A percentile compares a stretch with the other conserved stretches of the same genome.
Evolutionary conservation across 495 filamentous ascomycete genomes (phyloP).

Genomic region (Neurospora sp.): DNA sequence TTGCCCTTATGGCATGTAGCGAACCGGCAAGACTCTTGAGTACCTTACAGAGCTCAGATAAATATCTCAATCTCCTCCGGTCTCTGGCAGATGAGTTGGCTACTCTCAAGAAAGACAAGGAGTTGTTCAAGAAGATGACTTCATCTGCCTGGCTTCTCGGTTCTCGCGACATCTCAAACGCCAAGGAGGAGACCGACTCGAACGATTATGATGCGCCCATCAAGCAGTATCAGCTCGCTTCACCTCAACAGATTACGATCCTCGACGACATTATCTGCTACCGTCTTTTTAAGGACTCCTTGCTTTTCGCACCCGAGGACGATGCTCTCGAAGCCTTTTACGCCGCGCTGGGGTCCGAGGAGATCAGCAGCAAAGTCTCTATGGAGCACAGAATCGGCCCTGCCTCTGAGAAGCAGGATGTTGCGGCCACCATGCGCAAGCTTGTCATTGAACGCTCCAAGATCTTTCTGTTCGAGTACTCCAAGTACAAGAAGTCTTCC

Average conservation of each 20-base stretch:
- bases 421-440: constrained; percentile 52
- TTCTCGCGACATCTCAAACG: constrained; percentile 57
- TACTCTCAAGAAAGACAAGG: constrained; percentile 64
- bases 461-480: constrained; percentile 70
- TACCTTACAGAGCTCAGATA: constrained; percentile 66
- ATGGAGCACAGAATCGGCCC: constrained; percentile 46
- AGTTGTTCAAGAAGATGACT: constrained; percentile 65
- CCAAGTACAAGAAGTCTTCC: constrained; percentile 47
- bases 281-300: constrained; percentile 66
- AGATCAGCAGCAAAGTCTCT: constrained; percentile 48
- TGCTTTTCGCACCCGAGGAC: constrained; percentile 80
- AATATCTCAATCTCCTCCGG: constrained; percentile 72
- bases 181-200: constrained; percentile 46
- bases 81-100: constrained; percentile 60
- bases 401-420: constrained; percentile 35
- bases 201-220: constrained; percentile 37
- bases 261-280: constrained; percentile 82
- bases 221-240: constrained; percentile 63
- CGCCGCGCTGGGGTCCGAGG: constrained; percentile 47
- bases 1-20: constrained; percentile 64
- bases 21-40: constrained; percentile 74
- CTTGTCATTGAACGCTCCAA: constrained; percentile 76
- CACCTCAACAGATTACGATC: constrained; percentile 61
- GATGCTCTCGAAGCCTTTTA: constrained; percentile 82
- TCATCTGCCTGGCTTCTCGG: constrained; percentile 68